Evolutionary conservation across 2,329 filamentous ascomycete genomes (phyloP), one percentile per base, ranked within the genome.

Genomic region (Dactylella cylindrospora): DNA sequence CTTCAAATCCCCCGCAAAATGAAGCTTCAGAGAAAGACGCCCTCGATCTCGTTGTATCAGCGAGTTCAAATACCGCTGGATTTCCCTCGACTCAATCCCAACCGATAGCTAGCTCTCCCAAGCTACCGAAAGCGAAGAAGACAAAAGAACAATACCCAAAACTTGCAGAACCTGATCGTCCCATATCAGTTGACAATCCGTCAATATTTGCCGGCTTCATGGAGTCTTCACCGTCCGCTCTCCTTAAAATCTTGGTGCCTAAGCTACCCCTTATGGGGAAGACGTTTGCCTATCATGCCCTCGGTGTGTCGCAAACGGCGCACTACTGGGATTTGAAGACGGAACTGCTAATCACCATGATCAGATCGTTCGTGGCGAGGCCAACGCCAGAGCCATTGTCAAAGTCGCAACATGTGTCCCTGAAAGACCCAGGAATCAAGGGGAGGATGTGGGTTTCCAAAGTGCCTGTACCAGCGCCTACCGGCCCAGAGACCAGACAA

Each of bases 371-470:
- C 50, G 71, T 88, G 45, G 70, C 10, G 50, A 68, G 50, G 66
- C 65, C 40, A 45, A 68, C 1, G 74, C 76, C 77, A 0, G 70
- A 68, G 8, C 76, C 81, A 20, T 73, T 94, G 19, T 76, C 79
- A 0, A 78, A 82, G 61, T 74, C 80, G 5, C 91, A 96, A 72
- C 75, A 74, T 33, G 68, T 80, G n/a, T 80, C 81, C 1, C 74
- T 80, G 36, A 80, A 77, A 54, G 85, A 86, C 49, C 79, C 79
- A 0, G 83, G 81, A 0, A 76, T 94, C 70, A 90, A 88, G 70
- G 89, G 89, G 2, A 81, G 80, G 36, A 82, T 93, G 66, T 96
- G 90, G 90, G 78, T 95, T 19, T 84, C 84, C 68, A 85, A 82
- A 50, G 84, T 86, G 33, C 80, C 79, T 0, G 75, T 88, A 12